Evolutionary conservation across 352 stramenopile genomes (phyloP), one percentile per base, ranked within the genome.

Genomic region (Peronospora farinosa): DNA sequence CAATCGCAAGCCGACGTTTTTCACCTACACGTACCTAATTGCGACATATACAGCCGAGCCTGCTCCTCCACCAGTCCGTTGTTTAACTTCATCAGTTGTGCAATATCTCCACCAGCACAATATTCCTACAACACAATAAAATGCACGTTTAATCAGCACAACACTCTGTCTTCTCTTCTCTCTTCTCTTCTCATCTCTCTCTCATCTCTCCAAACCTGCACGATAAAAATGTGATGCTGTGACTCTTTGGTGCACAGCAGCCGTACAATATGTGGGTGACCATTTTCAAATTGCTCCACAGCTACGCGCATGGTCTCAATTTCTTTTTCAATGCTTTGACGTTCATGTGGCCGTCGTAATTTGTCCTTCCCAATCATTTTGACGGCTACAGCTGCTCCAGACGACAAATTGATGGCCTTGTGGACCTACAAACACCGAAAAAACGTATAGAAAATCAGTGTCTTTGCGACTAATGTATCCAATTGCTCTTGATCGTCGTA

Each of bases 281-380:
- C 79, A 32, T 91, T 91, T 57, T 91, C 79, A 51, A 82, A 91
- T 60, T 88, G 74, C 63, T 91, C 79, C 30, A 91, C 79, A 12
- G 79, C 79, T 32, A 91, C 79, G 46, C 75, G 74, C 79, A 91
- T 91, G 16, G 79, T 91, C 58, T 88, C 79, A 33, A 91, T 88
- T 63, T 91, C 79, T 46, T 91, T 91, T 43, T 88, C 78, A 52
- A 91, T 91, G 63, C 76, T 88, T 25, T 76, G 67, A 19, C 77
- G 79, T 49, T 91, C 79, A 48, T 88, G 72, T 5, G 77, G 77
- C 17, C 77, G 74, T 4, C 78, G 70, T 19, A 90, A 48, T 28
- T 84, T 84, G 31, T 88, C 79, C 47, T 91, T 91, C 12, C 69
- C 69, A 40, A 91, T 87, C 60, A 91, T 66, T 49, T 91, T 91